phyloP scores from a whole-genome alignment of 345 rosid genomes.

The Triadica sebifera region DNA sequence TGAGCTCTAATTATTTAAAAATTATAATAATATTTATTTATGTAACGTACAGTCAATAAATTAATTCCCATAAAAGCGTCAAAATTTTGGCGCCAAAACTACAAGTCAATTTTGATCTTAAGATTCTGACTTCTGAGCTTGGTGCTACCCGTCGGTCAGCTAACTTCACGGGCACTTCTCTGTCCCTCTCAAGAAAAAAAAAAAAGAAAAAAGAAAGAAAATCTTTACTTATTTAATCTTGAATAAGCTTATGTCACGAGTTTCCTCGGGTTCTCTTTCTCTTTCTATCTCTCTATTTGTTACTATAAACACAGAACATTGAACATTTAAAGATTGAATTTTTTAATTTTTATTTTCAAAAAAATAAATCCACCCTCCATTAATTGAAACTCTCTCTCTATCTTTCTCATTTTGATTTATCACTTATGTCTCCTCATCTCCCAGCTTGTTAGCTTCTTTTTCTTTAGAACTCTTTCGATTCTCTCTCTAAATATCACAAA shows the following conservation, averaged over 20 bases:
- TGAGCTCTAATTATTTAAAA: too few species aligned
- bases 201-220: background rate
- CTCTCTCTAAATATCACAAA: background rate
- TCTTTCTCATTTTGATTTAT: too few species aligned
- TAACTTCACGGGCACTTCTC: slow-evolving; percentile 25
- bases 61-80: background rate
- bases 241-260: slow-evolving; percentile 47
- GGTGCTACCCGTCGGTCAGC: slow-evolving; percentile 42
- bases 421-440: background rate
- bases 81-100: slow-evolving; percentile 45
- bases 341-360: background rate
- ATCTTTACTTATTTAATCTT: background rate
- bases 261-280: slow-evolving; percentile 65
- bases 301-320: slow-evolving; percentile 27
- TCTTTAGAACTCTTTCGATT: background rate
- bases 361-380: too few species aligned
- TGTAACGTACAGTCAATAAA: too few species aligned
- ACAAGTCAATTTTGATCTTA: slow-evolving; percentile 22
- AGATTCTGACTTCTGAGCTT: background rate
- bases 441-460: background rate
- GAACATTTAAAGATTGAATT: slow-evolving; percentile 27
- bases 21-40: too few species aligned
- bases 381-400: too few species aligned
- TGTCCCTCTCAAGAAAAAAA: background rate
- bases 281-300: slow-evolving; percentile 9